Evolutionary conservation across 2,329 filamentous ascomycete species (phyloP).

Genomic region (Amesomyces nigricolor): DNA sequence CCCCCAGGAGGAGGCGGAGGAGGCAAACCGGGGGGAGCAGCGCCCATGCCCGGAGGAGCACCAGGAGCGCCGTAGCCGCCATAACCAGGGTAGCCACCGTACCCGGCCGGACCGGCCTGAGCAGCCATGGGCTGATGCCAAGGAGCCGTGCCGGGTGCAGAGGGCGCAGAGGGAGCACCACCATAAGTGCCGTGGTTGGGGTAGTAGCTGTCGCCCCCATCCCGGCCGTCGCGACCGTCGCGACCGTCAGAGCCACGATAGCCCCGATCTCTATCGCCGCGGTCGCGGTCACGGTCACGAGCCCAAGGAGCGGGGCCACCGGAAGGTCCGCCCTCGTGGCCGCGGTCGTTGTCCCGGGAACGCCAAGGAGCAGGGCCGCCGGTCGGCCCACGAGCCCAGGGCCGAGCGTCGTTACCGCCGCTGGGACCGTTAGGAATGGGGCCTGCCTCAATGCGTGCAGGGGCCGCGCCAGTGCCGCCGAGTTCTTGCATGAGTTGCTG

Average conservation of each 20-base stretch:
- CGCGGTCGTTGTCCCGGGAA: constrained; percentile 48
- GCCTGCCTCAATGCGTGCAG: constrained; percentile 80
- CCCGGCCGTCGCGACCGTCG: constrained; percentile 30
- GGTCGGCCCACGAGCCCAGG: constrained; percentile 83
- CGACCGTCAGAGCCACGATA: constrained; percentile 43
- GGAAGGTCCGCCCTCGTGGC: constrained; percentile 39
- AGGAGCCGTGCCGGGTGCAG: constrained; percentile 38
- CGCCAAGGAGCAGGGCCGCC: constrained; percentile 81
- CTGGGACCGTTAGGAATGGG: constrained; percentile 50
- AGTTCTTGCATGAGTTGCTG: constrained; percentile 98
- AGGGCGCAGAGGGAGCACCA: constrained; percentile 15
- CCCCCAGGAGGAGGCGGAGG: constrained; percentile 27
- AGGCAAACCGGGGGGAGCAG: constrained; percentile 33
- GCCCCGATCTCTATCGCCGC: constrained; percentile 42
- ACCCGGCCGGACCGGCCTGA: constrained; percentile 41
- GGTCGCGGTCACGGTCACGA: constrained; percentile 36
- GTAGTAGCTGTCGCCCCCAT: constrained; percentile 18
- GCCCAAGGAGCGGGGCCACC: constrained; percentile 55
- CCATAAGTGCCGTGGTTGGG: constrained; percentile 15
- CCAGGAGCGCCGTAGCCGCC: constrained; percentile 47
- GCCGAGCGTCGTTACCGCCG: constrained; percentile 60
- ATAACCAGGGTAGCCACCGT: constrained; percentile 55
- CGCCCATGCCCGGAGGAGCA: constrained; percentile 49
- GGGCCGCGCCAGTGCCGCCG: constrained; percentile 64
- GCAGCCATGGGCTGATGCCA: constrained; percentile 54